Evolutionary conservation across 116 monocot species (phyloP), one percentile per base, ranked within the genome.

Genomic region (Phalaenopsis hybrid): DNA sequence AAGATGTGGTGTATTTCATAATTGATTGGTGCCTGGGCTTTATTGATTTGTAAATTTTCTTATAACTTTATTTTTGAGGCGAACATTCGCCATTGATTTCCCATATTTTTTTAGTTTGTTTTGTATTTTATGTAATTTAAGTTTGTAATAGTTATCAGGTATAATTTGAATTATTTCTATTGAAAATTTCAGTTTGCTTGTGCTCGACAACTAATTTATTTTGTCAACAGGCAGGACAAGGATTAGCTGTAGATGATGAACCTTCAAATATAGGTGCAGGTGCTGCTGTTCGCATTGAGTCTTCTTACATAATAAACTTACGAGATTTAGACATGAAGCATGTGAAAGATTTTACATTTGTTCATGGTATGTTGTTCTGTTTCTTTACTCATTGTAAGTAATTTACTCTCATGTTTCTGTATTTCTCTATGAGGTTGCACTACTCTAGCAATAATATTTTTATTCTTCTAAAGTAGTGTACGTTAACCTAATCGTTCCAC

Each of bases 331-430:
- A 95, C 73, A 89, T 95, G 87, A 95, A 91, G 80, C 91, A 95
- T 84, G 85, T 99, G 15, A 99, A 99, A 83, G 99, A 99, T 90
- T 99, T 95, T 79, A 92, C 89, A 49, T 99, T 95, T 86, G 76
- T 93, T 81, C 93, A 99, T 92, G 99, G 99, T 95, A 86, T 79
- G 61, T 44, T 67, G 69, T 20, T 77, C 51, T 8, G 25, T 52
- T 51, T 77, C 13, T 77, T 3, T 28, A 1, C 52, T 23, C 17
- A n/a, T 46, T n/a, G 45, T 34, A 75, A 75, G 11, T 75, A 17
- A 12, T 43, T 34, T 37, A 37, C 37, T 37, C 37, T 37, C 37
- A 37, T 37, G 37, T 37, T 37, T 37, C 37, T 37, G 37, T 37
- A 37, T 37, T 37, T 37, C 3, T 37, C 37, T 37, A 37, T 37